Evolutionary conservation across 169 alveolate species (phyloP), one percentile per base, ranked within the genome.

Genomic region (Prorocentrum cordatum): DNA sequence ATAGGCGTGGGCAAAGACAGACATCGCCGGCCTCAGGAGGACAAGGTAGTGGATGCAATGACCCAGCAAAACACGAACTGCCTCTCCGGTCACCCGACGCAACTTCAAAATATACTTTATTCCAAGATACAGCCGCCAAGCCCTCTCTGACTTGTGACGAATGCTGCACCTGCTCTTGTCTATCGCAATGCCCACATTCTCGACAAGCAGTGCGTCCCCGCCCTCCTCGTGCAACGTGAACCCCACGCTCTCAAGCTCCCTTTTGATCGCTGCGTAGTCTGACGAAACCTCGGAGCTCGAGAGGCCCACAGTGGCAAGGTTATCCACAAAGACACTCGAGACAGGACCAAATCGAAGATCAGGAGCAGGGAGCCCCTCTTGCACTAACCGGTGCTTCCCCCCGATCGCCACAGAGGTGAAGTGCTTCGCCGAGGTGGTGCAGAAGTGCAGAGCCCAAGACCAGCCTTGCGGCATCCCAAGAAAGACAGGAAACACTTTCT

Each of bases 391-490:
- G n/a, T n/a, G 61, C 5, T 38, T 20, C 9, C 29, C 7, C 2
- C 62, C 62, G 39, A 68, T 68, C 14, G 61, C 35, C 39, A 24
- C n/a, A 3, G 38, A 22, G 62, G 39, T 68, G 42, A 18, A 18
- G 10, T 68, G 39, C 39, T 68, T 62, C 6, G 39, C 80, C 1
- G 80, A 59, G 26, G 58, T 24, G 26, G 36, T 68, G 61, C 80
- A 68, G 18, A 68, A 26, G 27, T 68, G 80, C 29, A 68, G 26
- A 2, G 80, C 80, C 80, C 80, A 68, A 16, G 80, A 18, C 80
- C 80, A 68, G 0, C 80, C 80, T 29, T 68, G 80, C 1, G 80
- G 80, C 80, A 68, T 68, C 38, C 80, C 80, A n/a, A 39, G 50
- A 39, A 68, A 68, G 32, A 68, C 80, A 1, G 80, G 80, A 14